Evolutionary conservation across 2,329 filamentous ascomycete genomes (phyloP).

Genomic region (Neurospora sp.): DNA sequence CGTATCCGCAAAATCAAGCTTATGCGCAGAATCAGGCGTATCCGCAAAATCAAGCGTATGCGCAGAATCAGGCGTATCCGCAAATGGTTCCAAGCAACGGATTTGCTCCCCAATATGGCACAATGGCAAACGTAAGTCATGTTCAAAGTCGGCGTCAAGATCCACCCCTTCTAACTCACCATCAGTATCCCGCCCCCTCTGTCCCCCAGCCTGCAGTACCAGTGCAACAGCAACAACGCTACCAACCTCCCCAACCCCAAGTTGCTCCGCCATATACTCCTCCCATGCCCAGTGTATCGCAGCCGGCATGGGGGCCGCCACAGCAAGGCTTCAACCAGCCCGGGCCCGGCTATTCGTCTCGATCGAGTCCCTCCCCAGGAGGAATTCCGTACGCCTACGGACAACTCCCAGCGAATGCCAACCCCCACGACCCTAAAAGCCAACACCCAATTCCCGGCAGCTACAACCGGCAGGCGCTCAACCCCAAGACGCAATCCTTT

Average conservation of each 20-base stretch:
- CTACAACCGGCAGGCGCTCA: conserved; percentile 73
- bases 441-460: conserved; percentile 80
- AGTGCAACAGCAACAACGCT: conserved; percentile 15
- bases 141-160: neutral
- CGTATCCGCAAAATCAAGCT: conserved; percentile 24
- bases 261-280: conserved; percentile 26
- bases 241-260: conserved; percentile 25
- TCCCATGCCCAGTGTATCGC: conserved; percentile 24
- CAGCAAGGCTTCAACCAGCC: conserved; percentile 21
- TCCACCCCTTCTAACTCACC: conserved; percentile 5
- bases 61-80: conserved; percentile 5
- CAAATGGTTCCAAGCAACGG: conserved; percentile 30
- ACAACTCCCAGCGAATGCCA: conserved; percentile 61
- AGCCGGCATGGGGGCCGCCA: conserved; percentile 26
- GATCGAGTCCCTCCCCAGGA: conserved; percentile 9
- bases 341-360: conserved; percentile 20
- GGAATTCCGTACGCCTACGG: conserved; percentile 64
- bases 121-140: conserved; percentile 35
- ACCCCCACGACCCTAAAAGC: conserved; percentile 61
- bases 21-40: conserved; percentile 10
- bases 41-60: neutral
- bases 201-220: conserved; percentile 12
- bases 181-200: conserved; percentile 28
- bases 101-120: conserved; percentile 35
- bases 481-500: conserved; percentile 89